Conservation (phyloP, 73 alveolate species). For the Tetrahymena elliotti region DNA sequence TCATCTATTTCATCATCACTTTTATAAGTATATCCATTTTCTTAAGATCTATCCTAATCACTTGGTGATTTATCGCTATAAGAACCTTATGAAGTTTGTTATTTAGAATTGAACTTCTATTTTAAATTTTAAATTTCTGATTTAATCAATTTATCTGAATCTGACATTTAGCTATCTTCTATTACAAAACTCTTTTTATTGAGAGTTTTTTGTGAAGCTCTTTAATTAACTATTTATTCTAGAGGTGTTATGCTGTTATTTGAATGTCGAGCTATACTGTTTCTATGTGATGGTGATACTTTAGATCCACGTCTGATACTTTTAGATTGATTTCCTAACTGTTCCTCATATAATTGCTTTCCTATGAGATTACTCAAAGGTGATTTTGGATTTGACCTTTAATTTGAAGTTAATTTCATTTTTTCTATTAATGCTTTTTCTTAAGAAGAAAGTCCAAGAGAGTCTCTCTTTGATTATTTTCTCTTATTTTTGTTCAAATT, state of each 20-base stretch:
- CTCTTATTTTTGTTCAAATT: not conserved
- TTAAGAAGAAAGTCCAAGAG: not conserved
- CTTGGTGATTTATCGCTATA: not conserved
- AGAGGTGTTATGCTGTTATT: not conserved
- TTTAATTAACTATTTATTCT: not conserved
- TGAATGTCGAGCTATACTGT: not conserved
- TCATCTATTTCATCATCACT: not conserved
- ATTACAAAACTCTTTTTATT: not conserved
- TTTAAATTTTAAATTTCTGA: not conserved
- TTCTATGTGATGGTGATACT: not conserved
- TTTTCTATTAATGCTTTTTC: not conserved
- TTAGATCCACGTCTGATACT: not conserved
- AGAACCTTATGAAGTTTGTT: not conserved
- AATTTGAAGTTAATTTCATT: not conserved
- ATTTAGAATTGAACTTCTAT: not conserved
- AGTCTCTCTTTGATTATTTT: not conserved
- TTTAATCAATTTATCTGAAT: not conserved
- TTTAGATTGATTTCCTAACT: not conserved
- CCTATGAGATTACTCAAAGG: not conserved
- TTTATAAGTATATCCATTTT: no score
- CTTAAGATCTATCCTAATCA: not conserved
- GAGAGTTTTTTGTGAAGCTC: not conserved
- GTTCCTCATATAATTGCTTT: not conserved
- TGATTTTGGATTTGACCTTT: not conserved
- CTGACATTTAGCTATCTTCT: not conserved